A percentile compares a stretch with the other conserved stretches of the same genome.
Evolutionary conservation across 2,329 filamentous ascomycete species (phyloP).

Genomic region (Pseudophaeomoniella oleicola): DNA sequence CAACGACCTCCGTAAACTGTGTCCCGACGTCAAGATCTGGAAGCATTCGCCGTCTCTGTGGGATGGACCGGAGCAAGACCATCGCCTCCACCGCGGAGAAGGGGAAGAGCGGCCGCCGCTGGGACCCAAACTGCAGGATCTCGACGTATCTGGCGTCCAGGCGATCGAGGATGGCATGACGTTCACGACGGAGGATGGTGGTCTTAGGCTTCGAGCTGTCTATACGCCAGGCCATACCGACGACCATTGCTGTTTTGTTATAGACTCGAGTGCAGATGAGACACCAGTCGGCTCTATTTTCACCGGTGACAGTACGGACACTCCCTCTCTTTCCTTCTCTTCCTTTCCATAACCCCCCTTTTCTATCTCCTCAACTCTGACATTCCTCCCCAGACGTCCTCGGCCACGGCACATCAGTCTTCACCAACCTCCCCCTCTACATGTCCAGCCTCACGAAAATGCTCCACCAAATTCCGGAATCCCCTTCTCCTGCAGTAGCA

Average conservation of each 20-base stretch:
- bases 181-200: constrained; percentile 34
- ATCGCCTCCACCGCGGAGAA: no score
- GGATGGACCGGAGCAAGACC: no score
- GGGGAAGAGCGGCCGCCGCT: no score
- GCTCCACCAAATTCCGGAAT: constrained; percentile 17
- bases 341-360: constrained; percentile 1
- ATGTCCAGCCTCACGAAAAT: constrained; percentile 55
- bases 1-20: constrained; percentile 48
- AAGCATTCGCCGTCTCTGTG: constrained; percentile 45
- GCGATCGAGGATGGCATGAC: constrained; percentile 40
- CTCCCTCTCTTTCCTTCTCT: neutral
- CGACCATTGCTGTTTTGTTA: constrained; percentile 67
- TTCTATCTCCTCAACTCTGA: neutral
- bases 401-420: constrained; percentile 74
- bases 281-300: constrained; percentile 66
- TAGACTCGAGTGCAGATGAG: constrained; percentile 28
- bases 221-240: constrained; percentile 62
- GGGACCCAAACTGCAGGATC: constrained; percentile 57
- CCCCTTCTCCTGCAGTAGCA: constrained; percentile 32
- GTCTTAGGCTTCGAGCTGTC: constrained; percentile 32
- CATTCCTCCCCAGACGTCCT: constrained; percentile 46
- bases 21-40: constrained; percentile 48
- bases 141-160: constrained; percentile 29
- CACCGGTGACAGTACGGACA: constrained; percentile 54
- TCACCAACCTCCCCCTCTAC: constrained; percentile 61